Percentiles rank a stretch among this genome's conserved stretches.
Conservation (phyloP, 1,139 yeast genomes). For the Taiozyma onychis region DNA sequence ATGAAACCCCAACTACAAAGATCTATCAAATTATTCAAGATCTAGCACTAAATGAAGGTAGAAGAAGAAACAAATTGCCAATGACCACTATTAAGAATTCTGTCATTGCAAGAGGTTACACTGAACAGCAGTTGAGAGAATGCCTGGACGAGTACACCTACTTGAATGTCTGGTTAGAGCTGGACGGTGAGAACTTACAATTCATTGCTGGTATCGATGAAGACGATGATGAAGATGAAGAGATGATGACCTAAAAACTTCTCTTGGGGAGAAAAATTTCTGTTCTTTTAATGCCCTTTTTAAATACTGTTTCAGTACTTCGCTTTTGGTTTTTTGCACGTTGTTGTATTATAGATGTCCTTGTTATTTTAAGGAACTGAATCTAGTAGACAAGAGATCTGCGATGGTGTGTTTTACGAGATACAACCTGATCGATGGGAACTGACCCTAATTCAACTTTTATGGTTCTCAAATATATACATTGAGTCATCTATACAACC, state of each 20-base stretch:
- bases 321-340: not conserved
- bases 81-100: conserved; percentile 57
- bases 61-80: conserved; percentile 41
- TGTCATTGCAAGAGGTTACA: conserved; percentile 80
- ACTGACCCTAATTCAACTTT: no score
- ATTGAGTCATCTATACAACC: no score
- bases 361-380: not conserved
- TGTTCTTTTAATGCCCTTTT: not conserved
- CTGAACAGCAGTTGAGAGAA: conserved; percentile 68
- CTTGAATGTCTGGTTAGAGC: conserved; percentile 71
- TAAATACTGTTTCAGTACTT: not conserved
- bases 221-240: conserved; percentile 11
- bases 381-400: no score
- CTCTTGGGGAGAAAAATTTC: not conserved
- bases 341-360: not conserved
- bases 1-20: conserved; percentile 48
- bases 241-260: not conserved
- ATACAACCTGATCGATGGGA: no score
- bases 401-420: no score
- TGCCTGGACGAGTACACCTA: conserved; percentile 72
- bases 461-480: no score
- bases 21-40: conserved; percentile 44
- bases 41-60: conserved; percentile 42
- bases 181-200: conserved; percentile 49
- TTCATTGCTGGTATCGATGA: conserved; percentile 28